Conservation (phyloP, 192 early-diverging fungal species). For the Gigaspora rosea region DNA sequence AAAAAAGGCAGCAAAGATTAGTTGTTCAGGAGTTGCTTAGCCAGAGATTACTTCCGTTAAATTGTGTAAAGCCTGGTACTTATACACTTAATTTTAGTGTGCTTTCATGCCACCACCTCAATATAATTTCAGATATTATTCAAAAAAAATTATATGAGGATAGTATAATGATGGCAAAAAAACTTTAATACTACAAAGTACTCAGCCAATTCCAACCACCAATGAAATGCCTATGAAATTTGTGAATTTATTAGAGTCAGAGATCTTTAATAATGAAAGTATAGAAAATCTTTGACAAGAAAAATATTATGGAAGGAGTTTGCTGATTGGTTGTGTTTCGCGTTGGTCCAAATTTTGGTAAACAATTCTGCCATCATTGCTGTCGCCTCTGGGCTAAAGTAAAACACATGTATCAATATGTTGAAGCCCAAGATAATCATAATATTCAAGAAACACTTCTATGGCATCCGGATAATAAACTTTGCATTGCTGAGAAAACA, state of each 20-base stretch:
- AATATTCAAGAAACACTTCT: slow-evolving; percentile 12
- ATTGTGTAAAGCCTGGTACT: no score
- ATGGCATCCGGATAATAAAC: background rate
- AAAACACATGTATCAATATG: no score
- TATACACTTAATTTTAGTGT: background rate
- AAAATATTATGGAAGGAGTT: slow-evolving; percentile 1
- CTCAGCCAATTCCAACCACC: slow-evolving; percentile 3
- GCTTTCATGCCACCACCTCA: background rate
- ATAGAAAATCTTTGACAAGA: background rate
- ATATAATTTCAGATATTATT: slow-evolving; percentile 20
- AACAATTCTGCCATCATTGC: background rate
- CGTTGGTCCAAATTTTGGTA: background rate
- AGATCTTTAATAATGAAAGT: no score
- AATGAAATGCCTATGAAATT: no score
- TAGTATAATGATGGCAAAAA: background rate
- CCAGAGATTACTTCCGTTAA: no score
- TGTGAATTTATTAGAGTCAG: no score
- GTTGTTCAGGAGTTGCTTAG: no score
- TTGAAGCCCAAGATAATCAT: no score
- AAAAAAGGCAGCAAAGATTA: no score
- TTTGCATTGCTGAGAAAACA: no score
- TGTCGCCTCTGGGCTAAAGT: no score
- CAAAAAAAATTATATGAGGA: slow-evolving; percentile 10
- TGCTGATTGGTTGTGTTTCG: background rate
- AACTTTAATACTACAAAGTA: background rate